phyloP scores from a whole-genome alignment of 495 filamentous ascomycete genomes.

The Annulohypoxylon maeteangense region DNA sequence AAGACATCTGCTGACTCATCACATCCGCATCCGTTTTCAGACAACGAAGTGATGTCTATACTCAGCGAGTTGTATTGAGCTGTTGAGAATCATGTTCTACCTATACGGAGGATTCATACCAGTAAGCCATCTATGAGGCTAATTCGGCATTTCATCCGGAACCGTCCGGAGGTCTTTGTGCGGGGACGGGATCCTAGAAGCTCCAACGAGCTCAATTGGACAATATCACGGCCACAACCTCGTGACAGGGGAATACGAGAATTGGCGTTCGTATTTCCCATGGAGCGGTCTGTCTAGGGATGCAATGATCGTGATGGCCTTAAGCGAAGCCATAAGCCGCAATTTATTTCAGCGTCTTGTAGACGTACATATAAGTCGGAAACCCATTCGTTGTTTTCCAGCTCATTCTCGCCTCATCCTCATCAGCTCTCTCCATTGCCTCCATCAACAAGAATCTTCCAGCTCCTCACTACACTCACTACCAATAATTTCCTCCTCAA shows the following conservation, averaged over 20 bases:
- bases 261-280: constrained; percentile 43
- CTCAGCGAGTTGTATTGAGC: not conserved
- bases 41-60: not conserved
- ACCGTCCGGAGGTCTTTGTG: constrained; percentile 16
- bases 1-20: not conserved
- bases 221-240: constrained; percentile 39
- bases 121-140: not conserved
- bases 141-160: constrained; percentile 1
- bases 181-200: constrained; percentile 17
- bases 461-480: constrained; percentile 13
- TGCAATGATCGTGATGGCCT: constrained; percentile 19
- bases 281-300: constrained; percentile 2
- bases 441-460: constrained; percentile 1
- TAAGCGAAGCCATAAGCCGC: constrained; percentile 6
- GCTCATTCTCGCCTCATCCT: not conserved
- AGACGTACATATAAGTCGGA: constrained; percentile 10
- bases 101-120: not conserved
- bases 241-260: constrained; percentile 44
- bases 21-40: not conserved
- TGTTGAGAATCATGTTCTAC: not conserved
- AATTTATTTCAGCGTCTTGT: not conserved
- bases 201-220: constrained; percentile 15
- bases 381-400: not conserved
- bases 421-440: constrained; percentile 1
- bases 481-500: not conserved